These are phyloP conservation scores for Bromus sterilis DNA, from an alignment of 176 grass and related monocot species.

Conservation along the genomic window DNA sequence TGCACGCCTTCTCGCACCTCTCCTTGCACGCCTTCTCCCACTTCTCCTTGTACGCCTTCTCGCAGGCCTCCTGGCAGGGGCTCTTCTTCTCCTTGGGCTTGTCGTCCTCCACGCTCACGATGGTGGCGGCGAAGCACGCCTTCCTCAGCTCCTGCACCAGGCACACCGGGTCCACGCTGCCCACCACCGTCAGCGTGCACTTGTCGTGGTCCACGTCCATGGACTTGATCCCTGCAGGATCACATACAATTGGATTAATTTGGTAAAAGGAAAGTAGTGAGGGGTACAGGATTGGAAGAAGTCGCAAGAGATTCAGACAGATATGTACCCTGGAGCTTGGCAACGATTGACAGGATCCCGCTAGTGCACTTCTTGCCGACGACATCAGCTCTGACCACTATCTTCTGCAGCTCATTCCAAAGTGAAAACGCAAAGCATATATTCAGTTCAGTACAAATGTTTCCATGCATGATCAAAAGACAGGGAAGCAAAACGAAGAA, in stretches of 20 bases:
- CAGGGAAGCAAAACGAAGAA: not conserved
- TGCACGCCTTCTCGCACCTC: conserved; percentile 1
- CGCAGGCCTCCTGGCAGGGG: conserved; percentile 28
- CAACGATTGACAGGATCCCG: conserved; percentile 26
- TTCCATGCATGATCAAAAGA: not conserved
- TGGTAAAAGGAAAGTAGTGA: not conserved
- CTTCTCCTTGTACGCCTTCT: conserved; percentile 34
- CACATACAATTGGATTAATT: not conserved
- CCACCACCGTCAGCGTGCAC: conserved; percentile 57
- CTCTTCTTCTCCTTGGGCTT: conserved; percentile 37
- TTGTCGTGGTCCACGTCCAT: conserved; percentile 37
- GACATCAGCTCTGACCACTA: conserved; percentile 35
- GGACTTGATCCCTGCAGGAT: conserved; percentile 41
- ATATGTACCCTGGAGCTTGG: conserved; percentile 28
- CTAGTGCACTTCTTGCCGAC: conserved; percentile 25
- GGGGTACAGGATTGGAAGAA: not conserved
- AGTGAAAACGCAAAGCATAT: not conserved
- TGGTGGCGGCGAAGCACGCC: conserved; percentile 12
- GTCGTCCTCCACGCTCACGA: conserved; percentile 40
- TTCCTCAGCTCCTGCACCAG: conserved; percentile 36
- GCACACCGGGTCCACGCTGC: conserved; percentile 40
- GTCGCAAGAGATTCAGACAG: not conserved
- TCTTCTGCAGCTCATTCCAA: conserved; percentile 24
- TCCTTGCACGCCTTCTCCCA: conserved; percentile 17
- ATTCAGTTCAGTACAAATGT: not conserved